Conservation (phyloP, 257 asterid species). For the Primulina eburnea region DNA sequence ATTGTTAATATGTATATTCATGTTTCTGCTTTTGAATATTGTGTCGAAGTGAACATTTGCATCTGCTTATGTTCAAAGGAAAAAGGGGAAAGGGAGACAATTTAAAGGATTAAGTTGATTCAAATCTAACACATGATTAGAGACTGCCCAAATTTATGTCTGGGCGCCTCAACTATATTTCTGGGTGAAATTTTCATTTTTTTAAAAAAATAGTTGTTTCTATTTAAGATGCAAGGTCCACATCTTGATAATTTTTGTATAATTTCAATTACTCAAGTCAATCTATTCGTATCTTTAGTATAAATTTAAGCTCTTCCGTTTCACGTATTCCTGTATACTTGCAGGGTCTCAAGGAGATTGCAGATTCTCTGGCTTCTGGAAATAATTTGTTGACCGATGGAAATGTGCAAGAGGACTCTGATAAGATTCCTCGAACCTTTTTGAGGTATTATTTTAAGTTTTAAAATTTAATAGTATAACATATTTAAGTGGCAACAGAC, state of each 20-base stretch:
- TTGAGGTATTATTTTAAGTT: constrained; percentile 35
- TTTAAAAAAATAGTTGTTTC: too few relatives aligned
- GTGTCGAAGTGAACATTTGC: neutral
- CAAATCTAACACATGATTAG: neutral
- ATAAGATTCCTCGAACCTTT: constrained; percentile 36
- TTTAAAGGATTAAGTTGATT: neutral
- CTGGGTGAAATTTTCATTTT: too few relatives aligned
- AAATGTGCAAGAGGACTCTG: constrained; percentile 29
- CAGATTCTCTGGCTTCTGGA: constrained; percentile 33
- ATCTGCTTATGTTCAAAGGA: neutral
- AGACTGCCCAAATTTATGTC: too few relatives aligned
- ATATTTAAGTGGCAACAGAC: too few relatives aligned
- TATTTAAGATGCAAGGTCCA: too few relatives aligned
- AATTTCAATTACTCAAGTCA: neutral
- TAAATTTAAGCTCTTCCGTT: neutral
- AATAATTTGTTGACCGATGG: constrained; percentile 44
- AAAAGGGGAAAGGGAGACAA: neutral
- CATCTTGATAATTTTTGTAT: too few relatives aligned
- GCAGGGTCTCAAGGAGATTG: constrained; percentile 73
- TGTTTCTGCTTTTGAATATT: neutral
- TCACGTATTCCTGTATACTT: constrained; percentile 8
- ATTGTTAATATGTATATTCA: neutral
- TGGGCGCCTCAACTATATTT: too few relatives aligned
- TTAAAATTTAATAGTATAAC: too few relatives aligned
- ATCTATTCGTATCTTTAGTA: neutral